Base-by-base conservation (phyloP, 2,329 filamentous ascomycete genomes). In the Penicillium crustosum region DNA sequence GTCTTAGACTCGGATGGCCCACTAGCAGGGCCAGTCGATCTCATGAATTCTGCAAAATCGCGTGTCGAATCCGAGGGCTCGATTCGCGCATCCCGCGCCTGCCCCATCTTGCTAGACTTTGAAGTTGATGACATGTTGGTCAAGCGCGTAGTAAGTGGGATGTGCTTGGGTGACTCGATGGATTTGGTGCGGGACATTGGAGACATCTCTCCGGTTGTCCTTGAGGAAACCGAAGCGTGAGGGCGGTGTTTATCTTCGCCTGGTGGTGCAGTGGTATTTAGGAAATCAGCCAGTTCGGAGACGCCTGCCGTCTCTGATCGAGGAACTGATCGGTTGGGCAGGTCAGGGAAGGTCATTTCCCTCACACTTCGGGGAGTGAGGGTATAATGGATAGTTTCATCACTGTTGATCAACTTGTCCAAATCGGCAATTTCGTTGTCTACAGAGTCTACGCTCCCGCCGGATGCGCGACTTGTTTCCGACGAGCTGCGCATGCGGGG, bases 21-120 rank as follows among this genome's bases (percentile, higher is more conserved):
- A 48, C 42, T 59, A 27, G 39, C 52, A 41, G 93, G 89, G 2
- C 91, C 91, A 31, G 91, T 96, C 0, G 89, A 90, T 59, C 91
- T 88, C 68, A 96, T 91, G 71, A 96, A 97, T 58, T 95, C 89
- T 23, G 91, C 90, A 76, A 97, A 91, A 67, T 96, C 93, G 45
- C 86, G 82, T 9, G 89, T 85, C 0, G 91, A 91, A 61, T 93
- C 89, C 6, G 82, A 80, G 10, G 86, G 82, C 1, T 31, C 12
- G 9, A 89, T 80, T 60, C 89, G 84, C 2, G 91, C 87, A 64
- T 96, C 92, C 61, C 92, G 84, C 25, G 91, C 86, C 66, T 78
- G 74, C 27, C 70, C 69, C 21, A 65, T 19, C n/a, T 43, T 53
- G 21, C 60, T 63, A 38, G 66, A 57, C 63, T 67, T 71, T 29